Conservation (phyloP, 345 rosid species). For the Dipteronia sinensis region DNA sequence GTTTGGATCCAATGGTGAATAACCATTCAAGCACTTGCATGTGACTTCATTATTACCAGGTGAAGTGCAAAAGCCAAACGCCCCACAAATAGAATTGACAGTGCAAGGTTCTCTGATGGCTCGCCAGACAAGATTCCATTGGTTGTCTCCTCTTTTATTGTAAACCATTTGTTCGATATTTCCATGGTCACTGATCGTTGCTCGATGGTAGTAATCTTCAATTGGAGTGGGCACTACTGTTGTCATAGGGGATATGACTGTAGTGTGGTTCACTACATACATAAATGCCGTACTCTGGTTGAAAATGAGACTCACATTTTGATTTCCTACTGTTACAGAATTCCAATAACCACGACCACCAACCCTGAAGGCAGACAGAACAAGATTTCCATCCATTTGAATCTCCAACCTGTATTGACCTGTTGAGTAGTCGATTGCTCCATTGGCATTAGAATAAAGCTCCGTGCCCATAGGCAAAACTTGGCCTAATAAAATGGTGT, state of each 20-base stretch:
- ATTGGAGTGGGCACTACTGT: conserved; percentile 23
- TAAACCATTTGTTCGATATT: conserved; percentile 31
- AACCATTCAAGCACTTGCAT: conserved; percentile 34
- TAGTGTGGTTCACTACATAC: conserved; percentile 15
- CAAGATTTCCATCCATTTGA: conserved; percentile 36
- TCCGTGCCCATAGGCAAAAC: conserved; percentile 26
- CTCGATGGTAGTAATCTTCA: conserved; percentile 34
- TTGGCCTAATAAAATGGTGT: conserved; percentile 34
- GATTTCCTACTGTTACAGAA: conserved; percentile 10
- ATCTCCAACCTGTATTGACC: conserved; percentile 36
- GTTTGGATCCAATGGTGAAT: conserved; percentile 32
- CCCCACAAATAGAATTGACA: conserved; percentile 29
- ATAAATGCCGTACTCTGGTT: conserved; percentile 27
- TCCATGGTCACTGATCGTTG: conserved; percentile 28
- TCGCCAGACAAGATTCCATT: conserved; percentile 32
- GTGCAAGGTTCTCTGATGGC: conserved; percentile 32
- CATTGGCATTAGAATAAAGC: conserved; percentile 31
- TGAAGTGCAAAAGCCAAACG: conserved; percentile 39
- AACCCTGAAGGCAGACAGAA: conserved; percentile 29
- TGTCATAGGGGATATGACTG: neutral
- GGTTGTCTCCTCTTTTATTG: conserved; percentile 20
- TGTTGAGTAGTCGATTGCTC: conserved; percentile 29
- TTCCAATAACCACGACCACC: conserved; percentile 39
- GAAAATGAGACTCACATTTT: conserved; percentile 25
- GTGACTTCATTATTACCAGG: conserved; percentile 13